A percentile compares a stretch with the other conserved stretches of the same genome.
phyloP scores from a whole-genome alignment of 352 stramenopile species.

The Pseudoperonospora humuli region DNA sequence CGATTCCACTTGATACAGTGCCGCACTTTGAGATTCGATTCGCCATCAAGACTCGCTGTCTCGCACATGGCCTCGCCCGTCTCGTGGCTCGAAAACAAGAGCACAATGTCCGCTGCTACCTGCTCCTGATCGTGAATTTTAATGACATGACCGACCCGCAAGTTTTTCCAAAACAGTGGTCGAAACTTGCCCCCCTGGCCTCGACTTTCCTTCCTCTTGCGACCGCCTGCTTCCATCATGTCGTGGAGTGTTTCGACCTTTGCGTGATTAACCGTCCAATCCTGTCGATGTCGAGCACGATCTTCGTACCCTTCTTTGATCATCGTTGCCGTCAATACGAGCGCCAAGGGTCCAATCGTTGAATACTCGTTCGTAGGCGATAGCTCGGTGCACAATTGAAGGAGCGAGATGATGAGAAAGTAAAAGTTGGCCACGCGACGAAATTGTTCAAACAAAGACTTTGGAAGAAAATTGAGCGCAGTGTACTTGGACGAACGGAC shows the following conservation, averaged over 20 bases:
- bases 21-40: slow-evolving; percentile 78
- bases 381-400: slow-evolving; percentile 89
- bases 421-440: slow-evolving; percentile 94
- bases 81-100: slow-evolving; percentile 80
- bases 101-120: slow-evolving; percentile 88
- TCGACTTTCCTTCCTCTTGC: slow-evolving; percentile 1
- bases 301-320: slow-evolving; percentile 84
- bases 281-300: slow-evolving; percentile 55
- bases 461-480: slow-evolving; percentile 90
- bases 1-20: slow-evolving; percentile 55
- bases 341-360: slow-evolving; percentile 67
- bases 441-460: slow-evolving; percentile 95
- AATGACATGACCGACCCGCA: slow-evolving; percentile 85
- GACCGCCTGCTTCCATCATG: neutral
- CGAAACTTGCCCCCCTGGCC: slow-evolving; percentile 37
- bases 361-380: slow-evolving; percentile 86
- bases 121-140: slow-evolving; percentile 83
- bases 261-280: slow-evolving; percentile 64
- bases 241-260: slow-evolving; percentile 32
- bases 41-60: slow-evolving; percentile 75
- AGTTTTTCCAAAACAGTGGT: slow-evolving; percentile 68
- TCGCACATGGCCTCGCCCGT: slow-evolving; percentile 70
- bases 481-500: slow-evolving; percentile 93
- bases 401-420: slow-evolving; percentile 92
- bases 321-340: slow-evolving; percentile 79